Evolutionary conservation across 1,284 basidiomycete species (phyloP), one percentile per base, ranked within the genome.

Genomic region (Leccinum insigne): DNA sequence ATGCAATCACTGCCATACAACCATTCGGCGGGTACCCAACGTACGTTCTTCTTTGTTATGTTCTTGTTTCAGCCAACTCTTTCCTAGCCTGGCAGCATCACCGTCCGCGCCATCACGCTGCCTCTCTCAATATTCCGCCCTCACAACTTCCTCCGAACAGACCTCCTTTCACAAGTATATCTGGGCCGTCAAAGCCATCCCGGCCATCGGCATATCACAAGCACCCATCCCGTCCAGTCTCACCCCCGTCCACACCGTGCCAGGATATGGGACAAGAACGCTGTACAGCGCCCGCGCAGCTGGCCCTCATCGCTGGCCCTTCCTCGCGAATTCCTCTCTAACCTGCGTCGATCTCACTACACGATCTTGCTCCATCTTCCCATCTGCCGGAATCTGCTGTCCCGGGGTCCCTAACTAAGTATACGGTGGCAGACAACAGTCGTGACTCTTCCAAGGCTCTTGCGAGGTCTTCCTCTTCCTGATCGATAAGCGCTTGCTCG

Each of bases 401-500:
- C 38, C 14, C 63, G 6, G 49, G 58, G 47, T 16, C 61, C 23
- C 29, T 26, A 26, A 26, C 23, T 26, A 26, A 26, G 23, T 26
- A 26, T 26, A 26, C 23, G 23, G 23, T 26, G 23, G 23, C 23
- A 26, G 23, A 26, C 60, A 10, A 57, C 66, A 32, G 23, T 26
- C 23, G 23, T 26, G 23, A 26, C 23, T 26, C 23, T 26, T 26
- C 23, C 23, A 26, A 26, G 23, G 23, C 23, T 26, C 23, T 26
- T 26, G 23, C 23, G 23, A 26, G 23, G 23, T 26, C 23, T 26
- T 26, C 23, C 23, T 26, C 23, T 26, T 26, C 23, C 23, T 26
- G 23, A 26, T 26, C 23, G 23, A 26, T 26, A 78, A 78, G 52
- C 79, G 79, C 57, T 70, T 92, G 65, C 23, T 26, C 23, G 23